Evolutionary conservation across 1,284 basidiomycete species (phyloP), one percentile per base, ranked within the genome.

Genomic region (Ceratobasidium sp.): DNA sequence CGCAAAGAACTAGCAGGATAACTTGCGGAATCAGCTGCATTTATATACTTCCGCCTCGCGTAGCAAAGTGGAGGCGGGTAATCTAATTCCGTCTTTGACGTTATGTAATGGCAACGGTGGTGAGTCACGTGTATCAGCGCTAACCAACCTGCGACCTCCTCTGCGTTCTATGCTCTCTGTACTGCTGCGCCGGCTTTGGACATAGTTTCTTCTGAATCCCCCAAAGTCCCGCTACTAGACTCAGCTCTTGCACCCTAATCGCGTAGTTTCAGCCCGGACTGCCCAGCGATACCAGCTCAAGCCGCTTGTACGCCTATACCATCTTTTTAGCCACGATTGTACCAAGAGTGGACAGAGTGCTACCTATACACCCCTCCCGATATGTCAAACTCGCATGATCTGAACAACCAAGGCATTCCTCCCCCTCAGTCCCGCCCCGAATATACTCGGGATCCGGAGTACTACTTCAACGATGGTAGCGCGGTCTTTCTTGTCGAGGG

Each of bases 51-150:
- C 6, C 46, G 43, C 62, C 34, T 39, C 56, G 56, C 53, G 46
- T 43, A 27, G 51, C 14, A 34, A 37, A 16, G 69, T 72, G 69
- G 69, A 72, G 69, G 69, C 53, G 69, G 69, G 54, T 51, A 56
- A 72, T 72, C 69, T 49, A 46, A 72, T 61, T 61, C 69, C 69
- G 56, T 48, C 9, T 48, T 72, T 72, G 69, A 72, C 69, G 69
- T 72, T 56, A 72, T 24, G 29, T 6, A 34, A 34, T 6, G 6
- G 31, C n/a, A 34, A 7, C 14, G 27, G 19, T 8, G 27, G 7
- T 49, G 29, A 11, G 19, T 59, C 56, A 59, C 56, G 56, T 59
- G 56, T 34, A 6, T 34, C 31, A 2, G 31, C 3, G 31, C 31
- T 34, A 6, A 34, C 6, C 31, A 34, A 34, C 31, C 6, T 34